Percentiles rank a stretch among this genome's conserved stretches.
phyloP scores from a whole-genome alignment of 2,329 filamentous ascomycete genomes.

The Ophiostoma sp. region DNA sequence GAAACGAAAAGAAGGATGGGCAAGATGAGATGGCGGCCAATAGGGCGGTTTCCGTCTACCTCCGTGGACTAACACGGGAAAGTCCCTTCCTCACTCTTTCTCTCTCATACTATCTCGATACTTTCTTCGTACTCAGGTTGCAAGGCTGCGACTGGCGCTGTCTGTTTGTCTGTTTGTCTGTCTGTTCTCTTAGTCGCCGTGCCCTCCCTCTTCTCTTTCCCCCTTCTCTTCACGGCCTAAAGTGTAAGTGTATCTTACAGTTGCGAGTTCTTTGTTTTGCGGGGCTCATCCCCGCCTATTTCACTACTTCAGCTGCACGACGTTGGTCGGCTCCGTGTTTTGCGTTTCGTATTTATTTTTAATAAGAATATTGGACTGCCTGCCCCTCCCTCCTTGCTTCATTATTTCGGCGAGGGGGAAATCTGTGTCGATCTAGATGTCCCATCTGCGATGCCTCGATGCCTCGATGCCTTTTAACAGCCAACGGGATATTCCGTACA shows the following conservation, averaged over 20 bases:
- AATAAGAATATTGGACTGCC: background rate
- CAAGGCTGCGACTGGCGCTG: background rate
- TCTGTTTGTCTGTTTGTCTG: background rate
- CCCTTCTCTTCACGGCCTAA: background rate
- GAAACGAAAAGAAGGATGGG: background rate
- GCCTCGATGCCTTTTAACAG: background rate
- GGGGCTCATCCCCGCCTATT: background rate
- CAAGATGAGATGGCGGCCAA: constrained; percentile 1
- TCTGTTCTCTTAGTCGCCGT: background rate
- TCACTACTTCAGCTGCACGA: background rate
- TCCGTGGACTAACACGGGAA: background rate
- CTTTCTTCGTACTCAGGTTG: background rate
- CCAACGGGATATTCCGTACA: background rate
- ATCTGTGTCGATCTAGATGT: background rate
- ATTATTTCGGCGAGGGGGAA: background rate
- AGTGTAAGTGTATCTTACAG: background rate
- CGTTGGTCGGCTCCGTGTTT: background rate
- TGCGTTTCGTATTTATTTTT: background rate
- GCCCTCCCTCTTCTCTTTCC: background rate
- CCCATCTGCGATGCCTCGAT: background rate
- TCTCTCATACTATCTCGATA: background rate
- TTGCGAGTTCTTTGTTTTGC: background rate
- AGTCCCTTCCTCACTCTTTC: background rate
- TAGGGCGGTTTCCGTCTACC: background rate
- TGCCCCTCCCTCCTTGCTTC: background rate